phyloP scores from a whole-genome alignment of 2,329 filamentous ascomycete genomes.

The Meredithiella fracta region DNA sequence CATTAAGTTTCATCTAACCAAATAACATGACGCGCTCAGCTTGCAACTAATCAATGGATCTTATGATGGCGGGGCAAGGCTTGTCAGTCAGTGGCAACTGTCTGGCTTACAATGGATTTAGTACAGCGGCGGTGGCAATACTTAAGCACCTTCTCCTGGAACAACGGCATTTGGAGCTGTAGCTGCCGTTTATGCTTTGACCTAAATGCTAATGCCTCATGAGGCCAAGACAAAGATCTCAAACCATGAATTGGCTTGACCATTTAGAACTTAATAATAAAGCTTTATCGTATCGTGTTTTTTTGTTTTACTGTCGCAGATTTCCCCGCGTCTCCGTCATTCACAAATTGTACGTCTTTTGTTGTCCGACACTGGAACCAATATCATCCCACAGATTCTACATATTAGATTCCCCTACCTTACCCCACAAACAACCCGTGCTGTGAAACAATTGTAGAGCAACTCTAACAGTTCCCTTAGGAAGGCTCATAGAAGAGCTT shows the following conservation, averaged over 20 bases:
- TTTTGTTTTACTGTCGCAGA: not conserved
- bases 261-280: not conserved
- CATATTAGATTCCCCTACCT: not conserved
- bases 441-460: not conserved
- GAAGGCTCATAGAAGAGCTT: not conserved
- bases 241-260: not conserved
- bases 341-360: not conserved
- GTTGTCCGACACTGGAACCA: not conserved
- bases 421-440: not conserved
- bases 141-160: no score
- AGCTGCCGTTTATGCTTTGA: not conserved
- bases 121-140: not conserved
- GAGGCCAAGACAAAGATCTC: not conserved
- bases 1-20: not conserved
- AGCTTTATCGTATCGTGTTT: not conserved
- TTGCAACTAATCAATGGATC: not conserved
- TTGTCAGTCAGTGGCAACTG: not conserved
- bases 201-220: not conserved
- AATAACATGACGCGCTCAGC: not conserved
- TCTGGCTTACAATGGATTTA: not conserved
- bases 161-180: not conserved
- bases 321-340: not conserved
- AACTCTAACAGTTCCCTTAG: not conserved
- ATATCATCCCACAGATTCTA: not conserved
- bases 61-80: not conserved